Base-by-base conservation (phyloP, 148 eudicot genomes). In the Persicaria tinctoria region DNA sequence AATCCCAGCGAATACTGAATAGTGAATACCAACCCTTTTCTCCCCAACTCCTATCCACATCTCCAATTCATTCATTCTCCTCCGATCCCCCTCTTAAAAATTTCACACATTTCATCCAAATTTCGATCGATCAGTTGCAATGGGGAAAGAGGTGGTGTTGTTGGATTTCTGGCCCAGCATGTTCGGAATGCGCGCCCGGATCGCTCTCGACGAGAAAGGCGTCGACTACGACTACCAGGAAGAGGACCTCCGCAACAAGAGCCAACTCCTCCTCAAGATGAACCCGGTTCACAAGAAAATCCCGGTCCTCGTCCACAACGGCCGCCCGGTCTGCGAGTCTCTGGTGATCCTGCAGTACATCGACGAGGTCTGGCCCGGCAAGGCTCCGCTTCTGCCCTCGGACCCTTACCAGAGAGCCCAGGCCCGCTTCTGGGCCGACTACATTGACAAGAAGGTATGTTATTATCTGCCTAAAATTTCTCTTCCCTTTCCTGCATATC, bases 81-180 rank as follows among this genome's bases (percentile, higher is more conserved):
- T 32, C 41, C 41, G 41, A 32, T 32, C 41, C 41, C 1, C 41
- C 3, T 1, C 27, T 23, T 23, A 2, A 32, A 32, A 32, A 32
- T 32, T 32, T 32, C 41, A 32, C 41, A 32, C 2, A 32, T 32
- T 32, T 32, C 41, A 32, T 32, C 41, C 41, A 32, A 32, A 32
- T 32, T 32, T 32, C 3, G 1, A 32, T 32, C 41, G 2, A 2
- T 1, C 3, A 32, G 41, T 32, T 32, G 41, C 41, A 32, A 32
- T 20, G 63, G 5, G 60, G n/a, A n/a, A 69, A 1, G 76, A 79
- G n/a, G 74, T 81, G 38, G 54, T 80, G 9, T 49, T 86, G 14
- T 14, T 83, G 17, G 79, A 82, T 51, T 55, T 4, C 16, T 85
- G 85, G 86, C 8, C 64, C 1, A 86, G 88, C 41, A 32, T 32